phyloP scores from a whole-genome alignment of 148 eudicot genomes.

The Rhododendron ovatum region DNA sequence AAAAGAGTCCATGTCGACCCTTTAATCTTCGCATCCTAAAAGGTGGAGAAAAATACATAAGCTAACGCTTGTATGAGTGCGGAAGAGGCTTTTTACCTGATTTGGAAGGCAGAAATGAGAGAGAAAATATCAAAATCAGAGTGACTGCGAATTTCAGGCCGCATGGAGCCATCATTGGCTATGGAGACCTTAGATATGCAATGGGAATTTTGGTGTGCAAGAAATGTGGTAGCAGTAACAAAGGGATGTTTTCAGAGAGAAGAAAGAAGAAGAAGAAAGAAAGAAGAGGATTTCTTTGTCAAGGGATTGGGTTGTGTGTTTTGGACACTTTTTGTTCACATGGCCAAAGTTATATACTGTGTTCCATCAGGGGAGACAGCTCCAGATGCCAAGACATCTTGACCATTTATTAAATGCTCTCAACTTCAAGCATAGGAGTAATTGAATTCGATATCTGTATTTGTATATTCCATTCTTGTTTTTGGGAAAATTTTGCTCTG shows the following conservation, averaged over 20 bases:
- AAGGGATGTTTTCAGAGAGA: background rate
- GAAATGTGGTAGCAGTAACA: slow-evolving; percentile 1
- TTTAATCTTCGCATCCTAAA: no score
- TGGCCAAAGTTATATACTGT: slow-evolving; percentile 12
- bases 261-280: background rate
- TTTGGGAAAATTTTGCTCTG: slow-evolving; percentile 26
- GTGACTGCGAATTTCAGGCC: slow-evolving; percentile 22
- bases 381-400: slow-evolving; percentile 9
- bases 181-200: background rate
- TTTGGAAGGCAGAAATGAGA: slow-evolving; percentile 24
- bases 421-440: background rate
- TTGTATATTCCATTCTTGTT: background rate
- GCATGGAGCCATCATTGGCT: slow-evolving; percentile 20
- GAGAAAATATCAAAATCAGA: slow-evolving; percentile 23
- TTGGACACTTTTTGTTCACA: background rate
- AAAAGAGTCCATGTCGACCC: no score
- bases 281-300: background rate
- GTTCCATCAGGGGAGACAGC: slow-evolving; percentile 18
- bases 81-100: slow-evolving; percentile 33
- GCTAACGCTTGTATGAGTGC: background rate
- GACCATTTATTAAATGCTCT: slow-evolving; percentile 16
- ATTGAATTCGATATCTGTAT: background rate
- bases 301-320: background rate
- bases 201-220: background rate
- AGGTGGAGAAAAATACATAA: no score